Base-by-base conservation (phyloP, 768 basidiomycete genomes). In the Xerocomus brunneocitrinus region DNA sequence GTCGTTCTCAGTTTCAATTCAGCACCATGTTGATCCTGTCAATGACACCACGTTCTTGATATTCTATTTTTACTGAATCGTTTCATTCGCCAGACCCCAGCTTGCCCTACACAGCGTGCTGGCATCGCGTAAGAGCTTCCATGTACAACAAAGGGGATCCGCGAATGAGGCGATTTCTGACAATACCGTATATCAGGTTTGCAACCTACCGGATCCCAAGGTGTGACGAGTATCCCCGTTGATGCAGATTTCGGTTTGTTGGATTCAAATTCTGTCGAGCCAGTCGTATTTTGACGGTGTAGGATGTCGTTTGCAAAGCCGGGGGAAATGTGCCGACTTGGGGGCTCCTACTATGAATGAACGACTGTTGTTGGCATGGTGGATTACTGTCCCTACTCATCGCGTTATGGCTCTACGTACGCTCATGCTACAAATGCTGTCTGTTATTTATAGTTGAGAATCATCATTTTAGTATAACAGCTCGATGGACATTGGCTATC, bases 41-140 rank as follows among this genome's bases (percentile, higher is more conserved):
- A 13, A 48, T 56, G 31, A 41, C 10, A 8, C 4, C 8, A 39
- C 12, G 0, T 39, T 8, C 13, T 25, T 25, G 22, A 5, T 24
- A 5, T 24, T 7, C 22, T 13, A 6, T 4, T 12, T 10, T 25
- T 25, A 2, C 40, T 19, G 13, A 24, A 13, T 25, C 13, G 22
- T 24, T 24, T 41, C 24, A 24, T 41, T 24, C n/a, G 40, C 19
- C 24, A 59, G 57, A 42, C 39, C 39, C 13, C 58, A 59, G 35
- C 30, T 55, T 13, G 5, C 39, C 4, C 16, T 50, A 4, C 54
- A 55, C 43, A 49, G 53, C 6, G 43, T 56, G 19, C 53, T 56
- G 40, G 51, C 56, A 6, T 58, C 56, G 2, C 52, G 58, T 10
- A 50, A 45, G 45, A 49, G 51, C 30, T 41, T 10, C 31, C 19